Evolutionary conservation across 768 basidiomycete species (phyloP).

Genomic region (Myochromella boudieri): DNA sequence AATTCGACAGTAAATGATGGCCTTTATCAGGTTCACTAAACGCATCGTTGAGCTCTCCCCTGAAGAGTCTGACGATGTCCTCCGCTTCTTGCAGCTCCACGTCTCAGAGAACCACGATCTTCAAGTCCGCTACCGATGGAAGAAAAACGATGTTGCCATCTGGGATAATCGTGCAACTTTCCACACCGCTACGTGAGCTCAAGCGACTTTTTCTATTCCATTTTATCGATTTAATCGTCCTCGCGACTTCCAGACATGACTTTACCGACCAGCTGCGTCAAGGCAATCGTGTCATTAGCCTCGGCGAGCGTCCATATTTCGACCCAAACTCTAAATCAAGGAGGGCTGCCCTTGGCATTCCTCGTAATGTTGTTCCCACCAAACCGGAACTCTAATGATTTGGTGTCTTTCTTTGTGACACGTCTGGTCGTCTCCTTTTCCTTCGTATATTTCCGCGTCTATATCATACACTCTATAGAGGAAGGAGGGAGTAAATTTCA

Average conservation of each 20-base stretch:
- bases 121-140: conserved; percentile 54
- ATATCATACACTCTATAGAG: too few species aligned
- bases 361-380: conserved; percentile 5
- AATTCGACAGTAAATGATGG: too few species aligned
- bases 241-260: conserved; percentile 27
- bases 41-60: conserved; percentile 51
- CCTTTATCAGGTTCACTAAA: conserved; percentile 49
- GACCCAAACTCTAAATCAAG: conserved; percentile 16
- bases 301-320: conserved; percentile 16
- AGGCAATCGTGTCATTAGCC: conserved; percentile 33
- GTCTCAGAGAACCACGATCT: conserved; percentile 60
- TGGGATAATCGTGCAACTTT: conserved; percentile 60
- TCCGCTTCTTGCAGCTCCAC: conserved; percentile 47
- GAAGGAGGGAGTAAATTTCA: too few species aligned
- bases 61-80: conserved; percentile 52
- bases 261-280: conserved; percentile 30
- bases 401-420: too few species aligned
- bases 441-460: too few species aligned
- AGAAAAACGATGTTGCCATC: conserved; percentile 51
- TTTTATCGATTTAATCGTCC: background rate
- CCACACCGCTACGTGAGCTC: conserved; percentile 43
- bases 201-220: background rate
- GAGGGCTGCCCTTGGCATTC: conserved; percentile 9
- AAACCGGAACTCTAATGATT: too few species aligned
- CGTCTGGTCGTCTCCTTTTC: too few species aligned